Evolutionary conservation across 2,329 filamentous ascomycete species (phyloP), one percentile per base, ranked within the genome.

Genomic region (Colletotrichum noveboracense): DNA sequence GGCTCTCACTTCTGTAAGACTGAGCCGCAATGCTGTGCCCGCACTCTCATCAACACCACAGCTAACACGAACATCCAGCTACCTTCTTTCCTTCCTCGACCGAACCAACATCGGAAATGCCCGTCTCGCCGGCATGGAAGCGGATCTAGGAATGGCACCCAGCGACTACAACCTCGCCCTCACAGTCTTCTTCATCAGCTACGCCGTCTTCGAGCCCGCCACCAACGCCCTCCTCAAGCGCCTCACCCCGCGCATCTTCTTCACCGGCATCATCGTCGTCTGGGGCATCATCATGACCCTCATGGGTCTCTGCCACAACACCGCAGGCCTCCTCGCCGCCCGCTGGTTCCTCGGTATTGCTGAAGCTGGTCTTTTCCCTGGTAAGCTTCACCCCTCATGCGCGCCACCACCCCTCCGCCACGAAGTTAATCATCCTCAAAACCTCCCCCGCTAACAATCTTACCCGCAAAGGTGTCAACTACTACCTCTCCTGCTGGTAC

Each of bases 401-500:
- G 43, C 43, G 43, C 43, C 43, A 14, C 65, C 43, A 24, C 2
- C 30, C 16, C 16, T 10, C 36, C n/a, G 13, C 77, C 16, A 8
- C 21, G 30, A 16, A 34, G 12, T 1, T 5, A 2, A 10, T 6
- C 16, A 7, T 62, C 60, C 10, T 52, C 52, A 28, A 30, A 7
- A 13, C 1, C 13, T 3, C 34, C n/a, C 6, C n/a, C 43, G 10
- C 43, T 52, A 13, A 52, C 43, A 52, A 3, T 4, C 4, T 7
- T 13, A 21, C n/a, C n/a, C 43, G 10, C 2, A 3, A 52, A 70
- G 76, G 91, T 6, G 90, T 94, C 85, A 85, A 91, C 85, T 84
- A 92, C 85, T 95, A 95, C 80, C 88, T 96, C 0, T 93, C 91
- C 0, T 95, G 93, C 80, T 96, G 94, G 94, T 97, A 96, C 81